phyloP scores from a whole-genome alignment of 2,329 filamentous ascomycete species.

The Albifimbria verrucaria region DNA sequence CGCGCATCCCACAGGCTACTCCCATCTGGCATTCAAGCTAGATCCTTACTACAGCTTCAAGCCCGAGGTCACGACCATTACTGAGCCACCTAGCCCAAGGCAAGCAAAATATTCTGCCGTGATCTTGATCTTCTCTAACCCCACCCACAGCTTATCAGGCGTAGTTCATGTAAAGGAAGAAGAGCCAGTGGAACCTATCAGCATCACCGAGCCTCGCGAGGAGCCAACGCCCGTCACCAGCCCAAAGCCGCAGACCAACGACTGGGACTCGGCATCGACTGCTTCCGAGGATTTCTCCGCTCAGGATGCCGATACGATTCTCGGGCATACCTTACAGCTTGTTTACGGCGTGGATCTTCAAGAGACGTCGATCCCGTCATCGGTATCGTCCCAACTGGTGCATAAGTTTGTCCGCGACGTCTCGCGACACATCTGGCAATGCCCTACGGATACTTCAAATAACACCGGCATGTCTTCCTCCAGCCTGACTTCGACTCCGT shows the following conservation, averaged over 20 bases:
- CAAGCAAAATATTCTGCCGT: not conserved
- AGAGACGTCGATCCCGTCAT: constrained; percentile 24
- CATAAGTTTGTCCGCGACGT: constrained; percentile 30
- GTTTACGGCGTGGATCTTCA: constrained; percentile 35
- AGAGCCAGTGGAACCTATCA: not conserved
- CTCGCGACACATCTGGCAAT: constrained; percentile 28
- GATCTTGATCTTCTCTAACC: not conserved
- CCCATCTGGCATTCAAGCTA: constrained; percentile 22
- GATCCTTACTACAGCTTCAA: not conserved
- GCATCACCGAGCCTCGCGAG: not conserved
- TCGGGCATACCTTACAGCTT: constrained; percentile 33
- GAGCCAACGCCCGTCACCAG: not conserved
- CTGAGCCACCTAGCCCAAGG: not conserved
- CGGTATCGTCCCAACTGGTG: constrained; percentile 26
- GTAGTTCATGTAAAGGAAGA: not conserved
- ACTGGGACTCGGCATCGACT: constrained; percentile 3
- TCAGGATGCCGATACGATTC: constrained; percentile 30
- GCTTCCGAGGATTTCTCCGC: constrained; percentile 25
- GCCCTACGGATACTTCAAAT: constrained; percentile 22
- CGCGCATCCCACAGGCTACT: constrained; percentile 20
- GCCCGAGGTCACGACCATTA: not conserved
- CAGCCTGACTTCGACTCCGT: constrained; percentile 26
- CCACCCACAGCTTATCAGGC: not conserved
- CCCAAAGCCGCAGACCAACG: not conserved
- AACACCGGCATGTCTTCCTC: constrained; percentile 27